Conservation (phyloP, 2,329 filamentous ascomycete genomes). For the Fusarium lyarnte region DNA sequence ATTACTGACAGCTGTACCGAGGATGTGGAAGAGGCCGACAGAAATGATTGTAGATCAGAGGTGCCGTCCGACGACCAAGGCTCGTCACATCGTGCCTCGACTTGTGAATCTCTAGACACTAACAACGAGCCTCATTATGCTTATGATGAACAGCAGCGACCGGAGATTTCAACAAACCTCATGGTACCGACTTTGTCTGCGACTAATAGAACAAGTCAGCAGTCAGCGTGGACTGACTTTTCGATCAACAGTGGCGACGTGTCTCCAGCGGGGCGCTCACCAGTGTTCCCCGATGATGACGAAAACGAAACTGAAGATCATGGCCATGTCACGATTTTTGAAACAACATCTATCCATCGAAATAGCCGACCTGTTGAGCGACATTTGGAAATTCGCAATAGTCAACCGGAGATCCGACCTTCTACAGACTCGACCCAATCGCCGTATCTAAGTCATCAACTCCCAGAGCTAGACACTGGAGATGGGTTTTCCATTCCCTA, state of each 20-base stretch:
- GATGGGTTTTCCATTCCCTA: conserved; percentile 62
- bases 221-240: conserved; percentile 69
- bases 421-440: conserved; percentile 43
- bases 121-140: conserved; percentile 45
- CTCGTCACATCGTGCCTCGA: conserved; percentile 51
- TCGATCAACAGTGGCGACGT: conserved; percentile 63
- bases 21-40: conserved; percentile 47
- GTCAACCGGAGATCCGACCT: conserved; percentile 34
- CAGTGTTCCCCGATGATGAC: conserved; percentile 42
- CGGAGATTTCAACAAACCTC: conserved; percentile 57
- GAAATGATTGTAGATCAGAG: conserved; percentile 42
- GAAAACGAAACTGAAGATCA: conserved; percentile 43
- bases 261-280: conserved; percentile 45
- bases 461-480: conserved; percentile 62
- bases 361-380: conserved; percentile 36
- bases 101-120: conserved; percentile 53
- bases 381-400: conserved; percentile 34
- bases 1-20: conserved; percentile 51
- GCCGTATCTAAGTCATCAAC: conserved; percentile 49
- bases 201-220: conserved; percentile 62
- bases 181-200: conserved; percentile 57
- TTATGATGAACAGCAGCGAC: conserved; percentile 40
- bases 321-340: conserved; percentile 49
- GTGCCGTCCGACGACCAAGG: conserved; percentile 43
- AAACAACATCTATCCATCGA: conserved; percentile 43